Evolutionary conservation across 2,329 filamentous ascomycete species (phyloP), one percentile per base, ranked within the genome.

Genomic region (Metarhizium brunneum): DNA sequence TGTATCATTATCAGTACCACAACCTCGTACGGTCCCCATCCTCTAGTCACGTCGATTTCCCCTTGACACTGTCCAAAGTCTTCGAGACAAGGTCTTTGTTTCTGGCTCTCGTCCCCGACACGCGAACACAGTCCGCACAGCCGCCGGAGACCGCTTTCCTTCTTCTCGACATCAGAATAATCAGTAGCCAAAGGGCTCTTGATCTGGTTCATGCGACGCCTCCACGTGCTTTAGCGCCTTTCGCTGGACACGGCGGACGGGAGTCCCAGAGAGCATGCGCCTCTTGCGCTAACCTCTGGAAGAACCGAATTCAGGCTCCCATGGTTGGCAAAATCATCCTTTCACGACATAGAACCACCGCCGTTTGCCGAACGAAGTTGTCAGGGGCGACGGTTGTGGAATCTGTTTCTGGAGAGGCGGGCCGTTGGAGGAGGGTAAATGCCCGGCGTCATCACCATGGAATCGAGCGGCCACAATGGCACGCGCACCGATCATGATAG

Each of bases 401-500:
- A 52, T 18, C 2, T 38, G 16, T 49, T 43, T 20, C 20, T 6
- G 45, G 20, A 43, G 29, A 54, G 54, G 51, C 32, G 47, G 54
- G 51, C 48, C 54, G 54, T 52, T 54, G 48, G 48, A 54, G 51
- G 56, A 57, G 56, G 57, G 60, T 66, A 64, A 64, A 81, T 81
- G 79, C 77, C 79, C 60, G 76, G 78, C 63, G 65, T 73, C 63
- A 72, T 80, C 71, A 76, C 73, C 63, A 82, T 81, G 78, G 78
- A 82, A 61, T 75, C 76, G 70, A 77, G 77, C 68, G 71, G 69
- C 65, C 74, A 75, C 65, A 78, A 78, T 65, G 77, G 77, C 62
- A 71, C 73, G 64, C 78, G 75, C 66, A 77, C 76, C 63, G 79
- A 83, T 65, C 77, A 83, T 68, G 77, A 82, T 65, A 77, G 77